Evolutionary conservation across 495 filamentous ascomycete species (phyloP), one percentile per base, ranked within the genome.

Genomic region (Talaromyces proteolyticus): DNA sequence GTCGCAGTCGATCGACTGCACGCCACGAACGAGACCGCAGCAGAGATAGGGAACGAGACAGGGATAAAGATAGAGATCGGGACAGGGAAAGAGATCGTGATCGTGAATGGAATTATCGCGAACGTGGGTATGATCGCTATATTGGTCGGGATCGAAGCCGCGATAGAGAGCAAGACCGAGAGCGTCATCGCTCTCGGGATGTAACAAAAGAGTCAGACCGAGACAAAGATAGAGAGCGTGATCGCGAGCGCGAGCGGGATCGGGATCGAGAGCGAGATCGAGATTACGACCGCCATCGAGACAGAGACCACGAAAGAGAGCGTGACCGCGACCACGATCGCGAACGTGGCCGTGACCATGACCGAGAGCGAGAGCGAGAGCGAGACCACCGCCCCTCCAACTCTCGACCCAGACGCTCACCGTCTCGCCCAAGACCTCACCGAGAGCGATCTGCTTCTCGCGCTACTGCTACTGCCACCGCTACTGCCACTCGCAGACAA

Each of bases 31-130:
- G 64, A 19, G 66, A 73, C 38, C 57, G 57, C 18, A 59, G 56
- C 12, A 34, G 58, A 43, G 57, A 65, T 6, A 47, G 63, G 37
- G 68, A 51, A 36, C 71, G 46, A 37, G 71, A 64, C 42, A 59
- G 44, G 52, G 61, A 71, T 19, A 53, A 63, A 41, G 65, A 69
- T 20, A 62, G 66, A 25, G 69, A 68, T 42, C 61, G 69, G 38
- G 58, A 58, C 34, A 39, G 51, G 34, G 54, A 60, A 17, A 53
- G 57, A 21, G 55, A 58, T 29, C 47, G 50, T 22, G 34, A 46
- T 21, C 51, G 52, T 12, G 60, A 59, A 5, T 39, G 44, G 25
- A 18, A 39, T 39, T 45, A 47, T 41, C 36, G 38, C 5, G 36
- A 51, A 17, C 50, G 54, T 10, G 26, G 38, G 16, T 42, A 49